phyloP scores from a whole-genome alignment of 2,329 filamentous ascomycete species.

The Aspergillus niger region DNA sequence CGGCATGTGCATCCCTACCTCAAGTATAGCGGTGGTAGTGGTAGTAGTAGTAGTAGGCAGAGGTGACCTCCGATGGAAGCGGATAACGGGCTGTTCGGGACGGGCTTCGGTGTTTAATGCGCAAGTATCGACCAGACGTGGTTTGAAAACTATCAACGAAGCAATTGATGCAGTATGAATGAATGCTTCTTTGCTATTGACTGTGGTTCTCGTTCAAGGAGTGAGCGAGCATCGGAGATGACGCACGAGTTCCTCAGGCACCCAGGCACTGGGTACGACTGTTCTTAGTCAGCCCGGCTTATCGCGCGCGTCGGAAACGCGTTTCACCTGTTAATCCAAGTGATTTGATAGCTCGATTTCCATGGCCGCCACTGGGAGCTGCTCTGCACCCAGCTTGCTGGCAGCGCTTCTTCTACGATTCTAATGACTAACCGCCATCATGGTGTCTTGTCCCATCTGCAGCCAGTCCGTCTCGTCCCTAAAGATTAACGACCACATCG shows the following conservation, averaged over 20 bases:
- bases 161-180: background rate
- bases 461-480: conserved; percentile 54
- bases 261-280: background rate
- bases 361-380: conserved; percentile 2
- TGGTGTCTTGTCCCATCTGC: conserved; percentile 82
- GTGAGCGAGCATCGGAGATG: background rate
- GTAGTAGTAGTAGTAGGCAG: background rate
- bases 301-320: background rate
- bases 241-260: background rate
- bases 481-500: conserved; percentile 88
- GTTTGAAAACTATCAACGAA: background rate
- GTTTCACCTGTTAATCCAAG: background rate
- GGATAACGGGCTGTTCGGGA: background rate
- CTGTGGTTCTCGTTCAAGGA: background rate
- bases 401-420: background rate
- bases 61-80: background rate
- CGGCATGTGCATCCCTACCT: background rate
- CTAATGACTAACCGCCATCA: conserved; percentile 20
- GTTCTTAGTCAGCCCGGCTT: conserved; percentile 4
- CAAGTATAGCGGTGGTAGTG: too few species aligned
- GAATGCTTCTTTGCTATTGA: background rate
- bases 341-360: background rate
- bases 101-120: background rate
- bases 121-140: background rate
- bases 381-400: conserved; percentile 4